Conservation (phyloP, 495 filamentous ascomycete species). For the Lindgomyces ingoldianus region DNA sequence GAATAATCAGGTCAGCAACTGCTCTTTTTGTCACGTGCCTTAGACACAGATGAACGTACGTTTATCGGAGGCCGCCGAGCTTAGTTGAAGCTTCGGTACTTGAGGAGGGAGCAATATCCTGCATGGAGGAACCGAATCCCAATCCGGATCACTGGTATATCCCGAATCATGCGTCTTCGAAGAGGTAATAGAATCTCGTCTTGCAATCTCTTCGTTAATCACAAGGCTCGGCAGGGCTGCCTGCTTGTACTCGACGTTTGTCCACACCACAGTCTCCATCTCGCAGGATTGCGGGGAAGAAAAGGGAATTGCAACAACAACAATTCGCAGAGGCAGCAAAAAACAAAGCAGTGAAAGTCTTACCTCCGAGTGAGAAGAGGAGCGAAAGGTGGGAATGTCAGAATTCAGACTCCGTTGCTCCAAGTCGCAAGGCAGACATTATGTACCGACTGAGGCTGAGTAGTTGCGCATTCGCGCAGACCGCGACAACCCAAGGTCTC, state of each 20-base stretch:
- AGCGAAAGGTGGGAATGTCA: not conserved
- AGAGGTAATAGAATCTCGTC: conserved; percentile 18
- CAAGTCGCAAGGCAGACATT: not conserved
- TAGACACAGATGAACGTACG: not conserved
- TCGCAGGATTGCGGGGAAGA: not conserved
- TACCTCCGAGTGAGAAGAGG: not conserved
- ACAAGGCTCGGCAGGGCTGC: conserved; percentile 1
- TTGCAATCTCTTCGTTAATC: conserved; percentile 1
- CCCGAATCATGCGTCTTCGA: conserved; percentile 25
- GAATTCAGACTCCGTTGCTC: no score
- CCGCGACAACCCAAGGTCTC: no score
- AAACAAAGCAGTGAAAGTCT: no score
- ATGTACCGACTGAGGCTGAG: not conserved
- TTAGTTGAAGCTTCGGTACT: no score
- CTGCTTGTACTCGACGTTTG: conserved; percentile 9
- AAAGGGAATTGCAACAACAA: conserved; percentile 1
- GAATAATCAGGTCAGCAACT: no score
- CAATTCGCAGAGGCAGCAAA: not conserved
- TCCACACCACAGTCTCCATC: conserved; percentile 16
- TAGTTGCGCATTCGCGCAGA: not conserved
- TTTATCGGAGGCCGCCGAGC: not conserved
- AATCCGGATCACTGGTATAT: conserved; percentile 28
- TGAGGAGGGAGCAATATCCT: conserved; percentile 15
- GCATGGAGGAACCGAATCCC: not conserved
- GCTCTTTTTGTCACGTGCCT: no score